Conservation (phyloP, 768 basidiomycete species). For the Tulasnella sp. region DNA sequence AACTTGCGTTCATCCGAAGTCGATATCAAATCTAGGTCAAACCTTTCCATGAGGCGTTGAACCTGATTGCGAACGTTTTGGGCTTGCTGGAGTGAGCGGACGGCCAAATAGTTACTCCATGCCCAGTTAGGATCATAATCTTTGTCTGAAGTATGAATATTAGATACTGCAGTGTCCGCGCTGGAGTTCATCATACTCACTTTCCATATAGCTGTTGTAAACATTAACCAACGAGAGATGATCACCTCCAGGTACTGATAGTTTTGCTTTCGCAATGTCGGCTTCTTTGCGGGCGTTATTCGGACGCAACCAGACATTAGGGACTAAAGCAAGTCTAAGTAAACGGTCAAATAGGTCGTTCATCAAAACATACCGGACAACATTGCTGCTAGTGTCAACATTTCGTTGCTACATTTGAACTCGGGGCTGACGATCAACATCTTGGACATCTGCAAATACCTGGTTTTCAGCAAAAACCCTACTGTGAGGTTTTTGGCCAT, state of each 20-base stretch:
- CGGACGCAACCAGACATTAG: conserved; percentile 91
- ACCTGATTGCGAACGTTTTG: conserved; percentile 89
- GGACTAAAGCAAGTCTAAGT: conserved; percentile 37
- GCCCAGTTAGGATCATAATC: conserved; percentile 78
- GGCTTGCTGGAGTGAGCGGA: conserved; percentile 73
- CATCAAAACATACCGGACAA: conserved; percentile 61
- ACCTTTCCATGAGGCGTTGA: conserved; percentile 83
- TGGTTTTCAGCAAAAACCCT: neutral
- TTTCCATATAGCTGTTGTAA: conserved; percentile 81
- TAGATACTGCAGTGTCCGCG: neutral
- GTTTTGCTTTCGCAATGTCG: conserved; percentile 77
- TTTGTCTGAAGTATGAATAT: conserved; percentile 38
- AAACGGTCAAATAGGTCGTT: neutral
- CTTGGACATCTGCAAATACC: conserved; percentile 56
- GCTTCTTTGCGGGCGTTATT: conserved; percentile 81
- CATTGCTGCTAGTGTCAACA: conserved; percentile 93
- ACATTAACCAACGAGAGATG: conserved; percentile 92
- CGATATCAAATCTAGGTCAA: conserved; percentile 65
- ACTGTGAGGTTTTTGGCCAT: neutral
- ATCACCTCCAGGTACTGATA: conserved; percentile 92
- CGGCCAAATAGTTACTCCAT: conserved; percentile 80
- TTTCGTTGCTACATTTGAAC: conserved; percentile 92
- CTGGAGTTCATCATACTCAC: conserved; percentile 32
- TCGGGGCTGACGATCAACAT: conserved; percentile 91
- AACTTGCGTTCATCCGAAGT: conserved; percentile 59